Evolutionary conservation across 257 asterid genomes (phyloP).

Genomic region (Jacaranda copaia): DNA sequence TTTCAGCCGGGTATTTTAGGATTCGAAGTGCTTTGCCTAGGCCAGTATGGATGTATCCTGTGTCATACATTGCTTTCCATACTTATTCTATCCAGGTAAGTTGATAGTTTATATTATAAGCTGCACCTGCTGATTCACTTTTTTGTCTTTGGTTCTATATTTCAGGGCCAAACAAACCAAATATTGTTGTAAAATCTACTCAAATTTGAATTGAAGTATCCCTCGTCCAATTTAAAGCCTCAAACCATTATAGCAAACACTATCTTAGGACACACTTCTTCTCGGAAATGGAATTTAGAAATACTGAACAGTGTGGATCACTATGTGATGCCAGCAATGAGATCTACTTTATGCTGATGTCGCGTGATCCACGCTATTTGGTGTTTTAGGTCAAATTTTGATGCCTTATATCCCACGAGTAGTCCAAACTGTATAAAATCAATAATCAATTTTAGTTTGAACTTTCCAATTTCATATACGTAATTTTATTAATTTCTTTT

Average conservation of each 20-base stretch:
- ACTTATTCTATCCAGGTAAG: constrained; percentile 94
- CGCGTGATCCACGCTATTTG: too few species aligned
- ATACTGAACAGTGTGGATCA: background rate
- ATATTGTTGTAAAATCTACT: background rate
- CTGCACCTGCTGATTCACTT: background rate
- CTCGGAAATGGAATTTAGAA: too few species aligned
- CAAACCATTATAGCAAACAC: background rate
- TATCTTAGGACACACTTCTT: background rate
- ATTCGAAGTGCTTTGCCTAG: constrained; percentile 79
- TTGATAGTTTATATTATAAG: constrained; percentile 11
- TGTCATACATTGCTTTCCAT: constrained; percentile 87
- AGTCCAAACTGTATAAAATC: too few species aligned
- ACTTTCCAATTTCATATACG: too few species aligned
- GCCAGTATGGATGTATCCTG: constrained; percentile 92
- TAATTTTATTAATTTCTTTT: too few species aligned
- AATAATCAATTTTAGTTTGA: too few species aligned
- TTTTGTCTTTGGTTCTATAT: background rate
- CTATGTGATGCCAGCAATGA: background rate
- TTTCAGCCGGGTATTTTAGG: constrained; percentile 95
- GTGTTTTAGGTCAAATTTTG: too few species aligned
- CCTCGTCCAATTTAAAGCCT: background rate
- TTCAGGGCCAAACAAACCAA: background rate
- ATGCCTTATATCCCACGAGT: too few species aligned
- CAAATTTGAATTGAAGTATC: background rate
- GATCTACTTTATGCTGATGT: background rate